Base-by-base conservation (phyloP, 2,329 filamentous ascomycete species). In the Verticillium dahliae region DNA sequence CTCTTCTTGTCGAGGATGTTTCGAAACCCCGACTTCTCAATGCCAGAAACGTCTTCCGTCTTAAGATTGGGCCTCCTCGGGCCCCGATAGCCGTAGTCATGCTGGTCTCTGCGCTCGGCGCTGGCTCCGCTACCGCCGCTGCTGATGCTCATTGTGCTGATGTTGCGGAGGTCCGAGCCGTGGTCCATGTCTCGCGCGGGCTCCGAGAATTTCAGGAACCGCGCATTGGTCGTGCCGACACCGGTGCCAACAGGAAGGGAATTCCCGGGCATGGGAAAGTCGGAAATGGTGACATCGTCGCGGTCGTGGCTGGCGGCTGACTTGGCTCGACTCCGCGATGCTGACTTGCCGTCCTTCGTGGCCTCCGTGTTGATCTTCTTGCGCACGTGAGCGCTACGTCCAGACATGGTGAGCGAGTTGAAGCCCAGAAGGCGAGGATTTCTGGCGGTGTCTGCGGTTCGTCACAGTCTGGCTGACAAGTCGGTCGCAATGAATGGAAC, bases 341-440 rank as follows among this genome's bases (percentile, higher is more conserved):
- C 60, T 9, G 59, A 62, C 37, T 70, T 71, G 18, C 75, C 75
- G 39, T 67, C 72, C 3, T 70, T 65, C 60, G 77, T 80, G 33
- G 77, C 74, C 62, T 85, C 80, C 18, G n/a, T 59, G 0, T 79
- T 82, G 65, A 82, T 83, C 74, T 84, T 85, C 70, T 85, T 85
- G 68, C 83, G 81, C 69, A 84, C 83, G 66, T 83, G 78, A 37
- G 83, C 83, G 71, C 83, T 85, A 61, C 83, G 76, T 63, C 82
- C 83, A 6, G 83, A 86, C 83, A 86, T 86, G 64, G 60, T 72
- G 62, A 55, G 27, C 6, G 55, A 50, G 45, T 50, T 18, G 45
- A 50, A 50, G 45, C 45, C 45, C 45, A 22, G 45, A 13, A 22
- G 45, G 6, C 45, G 22, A n/a, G 22, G n/a, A 50, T 22, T 22